These are phyloP conservation scores for Citrullus mucosospermus DNA, from an alignment of 306 rosid species.

Conservation along the genomic window DNA sequence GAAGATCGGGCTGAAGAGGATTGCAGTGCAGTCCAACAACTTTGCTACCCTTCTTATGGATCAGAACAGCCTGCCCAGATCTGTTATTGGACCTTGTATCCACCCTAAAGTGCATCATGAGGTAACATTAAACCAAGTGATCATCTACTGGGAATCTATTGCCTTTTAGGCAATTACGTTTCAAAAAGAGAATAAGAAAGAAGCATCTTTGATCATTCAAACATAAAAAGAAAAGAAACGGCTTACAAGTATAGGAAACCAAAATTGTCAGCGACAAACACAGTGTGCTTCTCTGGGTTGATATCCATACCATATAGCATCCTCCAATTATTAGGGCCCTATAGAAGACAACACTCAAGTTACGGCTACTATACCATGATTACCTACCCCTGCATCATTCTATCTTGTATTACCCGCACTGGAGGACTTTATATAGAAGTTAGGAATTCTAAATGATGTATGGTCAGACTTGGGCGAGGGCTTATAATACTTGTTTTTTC, in stretches of 20 bases:
- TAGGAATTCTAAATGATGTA: neutral
- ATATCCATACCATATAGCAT: conserved; percentile 98
- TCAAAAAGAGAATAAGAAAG: neutral
- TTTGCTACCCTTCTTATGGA: conserved; percentile 81
- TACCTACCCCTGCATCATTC: neutral
- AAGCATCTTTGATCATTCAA: neutral
- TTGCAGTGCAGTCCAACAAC: conserved; percentile 89
- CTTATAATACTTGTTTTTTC: neutral
- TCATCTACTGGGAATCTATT: neutral
- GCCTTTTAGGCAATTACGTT: neutral
- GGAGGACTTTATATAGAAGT: neutral
- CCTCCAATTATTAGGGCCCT: conserved; percentile 71
- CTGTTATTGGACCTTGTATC: conserved; percentile 59
- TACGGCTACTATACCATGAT: neutral
- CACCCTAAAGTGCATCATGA: conserved; percentile 33
- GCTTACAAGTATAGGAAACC: conserved; percentile 74
- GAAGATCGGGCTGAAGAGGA: conserved; percentile 85
- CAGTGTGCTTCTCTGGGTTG: conserved; percentile 58
- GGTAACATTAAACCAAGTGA: neutral
- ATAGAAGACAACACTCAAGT: conserved; percentile 2
- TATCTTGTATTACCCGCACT: neutral
- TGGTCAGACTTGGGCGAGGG: neutral
- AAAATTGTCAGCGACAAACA: conserved; percentile 73
- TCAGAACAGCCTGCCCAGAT: conserved; percentile 55
- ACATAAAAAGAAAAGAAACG: neutral